phyloP scores from a whole-genome alignment of 2,329 filamentous ascomycete species.

The Fusarium brachygibbosum region DNA sequence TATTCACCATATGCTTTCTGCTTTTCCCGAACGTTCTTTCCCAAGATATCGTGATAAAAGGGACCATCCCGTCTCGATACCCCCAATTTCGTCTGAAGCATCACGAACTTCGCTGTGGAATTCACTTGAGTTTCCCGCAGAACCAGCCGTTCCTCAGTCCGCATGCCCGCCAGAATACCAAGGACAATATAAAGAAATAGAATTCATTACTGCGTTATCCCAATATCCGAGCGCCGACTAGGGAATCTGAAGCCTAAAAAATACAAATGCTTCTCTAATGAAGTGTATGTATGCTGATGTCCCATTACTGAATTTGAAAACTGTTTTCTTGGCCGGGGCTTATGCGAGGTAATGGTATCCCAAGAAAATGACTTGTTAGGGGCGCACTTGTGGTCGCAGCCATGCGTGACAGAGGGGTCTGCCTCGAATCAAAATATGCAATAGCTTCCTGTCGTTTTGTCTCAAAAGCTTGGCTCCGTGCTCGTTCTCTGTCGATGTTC shows the following conservation, averaged over 20 bases:
- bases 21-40: slow-evolving; percentile 16
- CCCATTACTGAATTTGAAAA: slow-evolving; percentile 23
- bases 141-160: slow-evolving; percentile 1
- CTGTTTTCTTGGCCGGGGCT: slow-evolving; percentile 44
- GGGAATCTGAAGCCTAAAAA: neutral
- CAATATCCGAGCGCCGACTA: slow-evolving; percentile 2
- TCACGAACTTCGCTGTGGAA: slow-evolving; percentile 5
- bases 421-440: slow-evolving; percentile 54
- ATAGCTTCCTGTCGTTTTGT: slow-evolving; percentile 61
- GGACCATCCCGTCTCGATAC: slow-evolving; percentile 3
- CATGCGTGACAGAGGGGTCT: slow-evolving; percentile 46
- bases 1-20: slow-evolving; percentile 6
- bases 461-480: slow-evolving; percentile 66
- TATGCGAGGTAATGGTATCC: slow-evolving; percentile 37
- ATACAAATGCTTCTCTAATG: slow-evolving; percentile 6
- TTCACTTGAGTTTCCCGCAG: slow-evolving; percentile 11
- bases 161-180: slow-evolving; percentile 19
- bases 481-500: slow-evolving; percentile 62
- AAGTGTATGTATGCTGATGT: neutral
- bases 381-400: slow-evolving; percentile 50
- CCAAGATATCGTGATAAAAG: slow-evolving; percentile 16
- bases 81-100: slow-evolving; percentile 8
- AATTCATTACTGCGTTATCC: slow-evolving; percentile 18
- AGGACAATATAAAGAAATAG: slow-evolving; percentile 18
- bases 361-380: slow-evolving; percentile 39